Percentiles rank a stretch among this genome's conserved stretches.
These are phyloP conservation scores for Aspergillus candidus DNA, from an alignment of 2,329 filamentous ascomycete species.

Conservation along the genomic window DNA sequence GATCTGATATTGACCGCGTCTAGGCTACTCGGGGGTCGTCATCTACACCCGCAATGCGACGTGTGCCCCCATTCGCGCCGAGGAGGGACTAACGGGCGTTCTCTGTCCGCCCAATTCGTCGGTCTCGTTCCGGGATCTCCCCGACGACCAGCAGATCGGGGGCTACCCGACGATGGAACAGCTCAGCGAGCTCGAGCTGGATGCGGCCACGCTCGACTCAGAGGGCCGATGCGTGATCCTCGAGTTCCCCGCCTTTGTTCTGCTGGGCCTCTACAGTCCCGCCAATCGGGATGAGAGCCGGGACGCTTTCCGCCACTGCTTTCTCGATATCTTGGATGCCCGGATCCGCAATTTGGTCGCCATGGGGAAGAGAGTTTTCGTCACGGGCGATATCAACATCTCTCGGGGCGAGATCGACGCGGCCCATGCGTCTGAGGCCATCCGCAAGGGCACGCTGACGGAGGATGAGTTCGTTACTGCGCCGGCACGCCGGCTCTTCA, in stretches of 20 bases:
- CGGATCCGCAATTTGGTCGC: constrained; percentile 76
- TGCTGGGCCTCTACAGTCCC: constrained; percentile 88
- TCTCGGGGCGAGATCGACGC: constrained; percentile 64
- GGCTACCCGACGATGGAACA: constrained; percentile 74
- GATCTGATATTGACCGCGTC: constrained; percentile 7
- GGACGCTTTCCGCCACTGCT: constrained; percentile 74
- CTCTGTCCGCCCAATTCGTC: constrained; percentile 67
- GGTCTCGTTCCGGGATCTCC: constrained; percentile 67
- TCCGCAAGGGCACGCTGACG: constrained; percentile 63
- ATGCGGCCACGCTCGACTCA: constrained; percentile 70
- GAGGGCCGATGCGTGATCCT: constrained; percentile 88
- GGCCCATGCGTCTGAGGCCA: constrained; percentile 64
- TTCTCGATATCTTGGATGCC: constrained; percentile 71
- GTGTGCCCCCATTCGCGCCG: constrained; percentile 80
- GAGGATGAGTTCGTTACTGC: constrained; percentile 66
- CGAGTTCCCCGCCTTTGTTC: constrained; percentile 90
- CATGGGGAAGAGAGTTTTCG: constrained; percentile 75
- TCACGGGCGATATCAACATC: constrained; percentile 88
- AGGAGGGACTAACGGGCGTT: constrained; percentile 86
- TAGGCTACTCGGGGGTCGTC: constrained; percentile 91
- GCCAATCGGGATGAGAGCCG: constrained; percentile 80
- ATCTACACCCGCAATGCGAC: constrained; percentile 87
- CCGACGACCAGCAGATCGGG: constrained; percentile 69
- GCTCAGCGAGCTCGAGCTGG: constrained; percentile 54
- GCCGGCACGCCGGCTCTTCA: constrained; percentile 71